These are phyloP conservation scores for Fusarium buxicola DNA, from an alignment of 2,329 filamentous ascomycete genomes.

Conservation along the genomic window DNA sequence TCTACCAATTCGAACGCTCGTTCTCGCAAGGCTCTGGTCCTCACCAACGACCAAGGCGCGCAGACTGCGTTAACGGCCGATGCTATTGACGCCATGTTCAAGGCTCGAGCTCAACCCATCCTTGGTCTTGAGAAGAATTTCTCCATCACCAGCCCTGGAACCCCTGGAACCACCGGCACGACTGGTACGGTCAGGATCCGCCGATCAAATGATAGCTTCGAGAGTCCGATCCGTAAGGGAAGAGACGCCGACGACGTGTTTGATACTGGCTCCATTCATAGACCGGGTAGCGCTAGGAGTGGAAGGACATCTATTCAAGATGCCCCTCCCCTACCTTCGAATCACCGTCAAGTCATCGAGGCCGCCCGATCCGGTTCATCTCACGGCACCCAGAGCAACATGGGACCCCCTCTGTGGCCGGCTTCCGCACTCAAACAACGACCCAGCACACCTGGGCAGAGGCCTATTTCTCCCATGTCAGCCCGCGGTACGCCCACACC, in stretches of 20 bases:
- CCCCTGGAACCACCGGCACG: conserved; percentile 52
- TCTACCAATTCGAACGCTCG: conserved; percentile 66
- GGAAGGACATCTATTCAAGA: conserved; percentile 58
- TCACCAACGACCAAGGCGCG: conserved; percentile 76
- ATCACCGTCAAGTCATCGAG: conserved; percentile 87
- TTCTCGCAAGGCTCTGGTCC: conserved; percentile 54
- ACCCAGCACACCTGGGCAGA: conserved; percentile 71
- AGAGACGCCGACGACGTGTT: conserved; percentile 55
- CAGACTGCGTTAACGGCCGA: conserved; percentile 88
- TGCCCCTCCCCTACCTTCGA: conserved; percentile 79
- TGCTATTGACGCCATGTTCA: conserved; percentile 81
- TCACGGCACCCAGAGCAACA: conserved; percentile 61
- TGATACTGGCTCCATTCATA: conserved; percentile 54
- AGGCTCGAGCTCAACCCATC: conserved; percentile 50
- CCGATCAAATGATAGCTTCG: conserved; percentile 63
- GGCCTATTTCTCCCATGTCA: conserved; percentile 58
- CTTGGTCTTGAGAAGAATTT: conserved; percentile 51
- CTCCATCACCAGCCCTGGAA: conserved; percentile 51
- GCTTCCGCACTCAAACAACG: conserved; percentile 75
- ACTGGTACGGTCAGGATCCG: conserved; percentile 57
- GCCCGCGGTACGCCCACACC: conserved; percentile 70
- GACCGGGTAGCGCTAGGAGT: conserved; percentile 81
- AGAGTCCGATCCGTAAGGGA: conserved; percentile 56
- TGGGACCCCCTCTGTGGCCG: conserved; percentile 88
- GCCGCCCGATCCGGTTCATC: conserved; percentile 74